These are phyloP conservation scores for Catunica adiposa DNA, from an alignment of 2,329 filamentous ascomycete species.

Conservation along the genomic window DNA sequence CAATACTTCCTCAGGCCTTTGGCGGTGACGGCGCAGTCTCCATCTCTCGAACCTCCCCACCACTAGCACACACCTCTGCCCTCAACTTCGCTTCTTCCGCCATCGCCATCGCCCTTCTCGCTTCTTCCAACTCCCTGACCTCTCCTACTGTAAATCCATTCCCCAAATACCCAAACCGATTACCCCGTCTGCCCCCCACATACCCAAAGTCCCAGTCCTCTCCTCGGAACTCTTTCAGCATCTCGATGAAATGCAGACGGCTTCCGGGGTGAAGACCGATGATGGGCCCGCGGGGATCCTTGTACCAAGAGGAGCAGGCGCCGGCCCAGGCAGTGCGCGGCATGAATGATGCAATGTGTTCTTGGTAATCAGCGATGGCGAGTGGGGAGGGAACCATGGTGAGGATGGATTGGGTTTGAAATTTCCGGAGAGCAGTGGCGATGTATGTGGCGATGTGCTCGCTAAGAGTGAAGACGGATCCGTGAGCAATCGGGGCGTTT, in stretches of 20 bases:
- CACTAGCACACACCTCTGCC: neutral
- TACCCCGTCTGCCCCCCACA: slow-evolving; percentile 20
- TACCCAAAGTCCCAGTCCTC: slow-evolving; percentile 39
- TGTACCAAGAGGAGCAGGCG: slow-evolving; percentile 35
- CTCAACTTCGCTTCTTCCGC: neutral
- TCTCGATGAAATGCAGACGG: slow-evolving; percentile 35
- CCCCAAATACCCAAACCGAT: slow-evolving; percentile 35
- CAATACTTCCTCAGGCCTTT: neutral
- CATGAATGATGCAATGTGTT: slow-evolving; percentile 34
- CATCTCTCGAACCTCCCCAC: neutral
- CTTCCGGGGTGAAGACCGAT: slow-evolving; percentile 35
- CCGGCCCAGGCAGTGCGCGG: slow-evolving; percentile 35
- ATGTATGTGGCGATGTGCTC: slow-evolving; percentile 38
- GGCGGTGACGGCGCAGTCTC: neutral
- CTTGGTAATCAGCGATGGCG: slow-evolving; percentile 34
- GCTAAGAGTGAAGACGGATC: slow-evolving; percentile 33
- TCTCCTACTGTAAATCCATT: slow-evolving; percentile 36
- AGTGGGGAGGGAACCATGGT: slow-evolving; percentile 29
- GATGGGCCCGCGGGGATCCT: slow-evolving; percentile 29
- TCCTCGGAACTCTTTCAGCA: slow-evolving; percentile 32
- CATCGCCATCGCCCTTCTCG: slow-evolving; percentile 2
- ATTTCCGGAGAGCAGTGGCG: slow-evolving; percentile 30
- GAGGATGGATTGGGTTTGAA: slow-evolving; percentile 33
- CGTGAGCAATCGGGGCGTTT: slow-evolving; percentile 34
- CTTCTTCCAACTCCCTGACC: slow-evolving; percentile 14